Conservation (phyloP, 2,329 filamentous ascomycete species). For the Venturia asperata region DNA sequence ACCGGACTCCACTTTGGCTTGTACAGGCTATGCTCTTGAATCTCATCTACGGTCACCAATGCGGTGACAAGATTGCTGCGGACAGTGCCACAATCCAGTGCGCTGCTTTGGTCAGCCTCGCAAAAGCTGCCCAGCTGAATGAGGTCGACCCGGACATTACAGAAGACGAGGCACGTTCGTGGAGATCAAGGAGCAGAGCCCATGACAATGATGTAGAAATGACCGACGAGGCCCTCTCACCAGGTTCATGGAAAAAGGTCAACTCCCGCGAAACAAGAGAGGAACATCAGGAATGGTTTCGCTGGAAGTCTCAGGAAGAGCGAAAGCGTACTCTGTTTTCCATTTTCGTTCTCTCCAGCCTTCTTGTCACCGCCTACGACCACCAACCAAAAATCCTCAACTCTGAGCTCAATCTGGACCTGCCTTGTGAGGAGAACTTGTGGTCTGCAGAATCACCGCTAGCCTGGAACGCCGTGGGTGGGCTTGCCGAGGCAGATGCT, state of each 20-base stretch:
- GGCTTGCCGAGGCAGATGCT: conserved; percentile 59
- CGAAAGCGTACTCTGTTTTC: conserved; percentile 87
- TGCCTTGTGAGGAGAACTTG: conserved; percentile 89
- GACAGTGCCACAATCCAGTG: conserved; percentile 92
- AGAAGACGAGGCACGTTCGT: conserved; percentile 18
- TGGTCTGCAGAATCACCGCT: conserved; percentile 78
- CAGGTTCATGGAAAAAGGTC: conserved; percentile 30
- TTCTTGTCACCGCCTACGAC: conserved; percentile 88
- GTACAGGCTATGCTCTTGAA: conserved; percentile 96
- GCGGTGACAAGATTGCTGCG: conserved; percentile 80
- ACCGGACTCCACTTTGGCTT: conserved; percentile 82
- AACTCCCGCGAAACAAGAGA: conserved; percentile 39
- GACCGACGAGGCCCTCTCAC: conserved; percentile 38
- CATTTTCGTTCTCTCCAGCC: conserved; percentile 84
- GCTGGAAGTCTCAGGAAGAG: conserved; percentile 84
- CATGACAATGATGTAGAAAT: conserved; percentile 49
- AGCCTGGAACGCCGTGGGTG: conserved; percentile 73
- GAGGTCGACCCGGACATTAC: conserved; percentile 35
- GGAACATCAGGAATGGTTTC: conserved; percentile 72
- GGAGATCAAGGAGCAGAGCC: conserved; percentile 16
- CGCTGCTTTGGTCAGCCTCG: conserved; percentile 81
- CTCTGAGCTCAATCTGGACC: conserved; percentile 80
- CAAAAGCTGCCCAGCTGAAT: conserved; percentile 76
- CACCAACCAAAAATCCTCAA: conserved; percentile 86
- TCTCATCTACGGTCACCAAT: conserved; percentile 91